Evolutionary conservation across 2,329 filamentous ascomycete genomes (phyloP), one percentile per base, ranked within the genome.

Genomic region (Hymenotorrendiella dingleyae): DNA sequence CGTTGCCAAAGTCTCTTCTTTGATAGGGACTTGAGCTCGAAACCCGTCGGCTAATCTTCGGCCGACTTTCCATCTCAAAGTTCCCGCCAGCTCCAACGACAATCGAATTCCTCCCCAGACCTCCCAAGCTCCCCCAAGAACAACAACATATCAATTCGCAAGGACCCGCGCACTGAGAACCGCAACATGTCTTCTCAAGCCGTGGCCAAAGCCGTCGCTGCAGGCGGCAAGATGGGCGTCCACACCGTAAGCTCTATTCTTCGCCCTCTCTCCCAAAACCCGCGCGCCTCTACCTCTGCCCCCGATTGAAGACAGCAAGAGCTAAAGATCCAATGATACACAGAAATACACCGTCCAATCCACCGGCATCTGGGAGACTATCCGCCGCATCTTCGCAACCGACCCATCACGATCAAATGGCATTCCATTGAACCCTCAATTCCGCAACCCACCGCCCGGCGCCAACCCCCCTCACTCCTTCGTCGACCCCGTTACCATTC

Each of bases 261-360:
- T 38, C 35, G 29, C 41, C 4, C 20, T n/a, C 17, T 22, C 23
- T 22, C n/a, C 24, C 26, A 11, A 16, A 21, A 23, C n/a, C 26
- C 26, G n/a, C n/a, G n/a, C n/a, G n/a, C n/a, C n/a, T n/a, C n/a
- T n/a, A n/a, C 36, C 9, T 12, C 21, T 41, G 20, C 20, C 42
- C 49, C 50, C 47, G 48, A 32, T 45, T 55, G 55, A 59, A 52
- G 29, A 33, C 14, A 16, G 16, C 17, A 14, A 33, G 12, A 20
- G 6, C 9, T 20, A 34, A n/a, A n/a, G n/a, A n/a, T n/a, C n/a
- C 20, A 23, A 17, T 22, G 6, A 23, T 7, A 6, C 11, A 12
- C 60, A 98, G 91, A 97, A 97, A 86, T 91, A 98, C 71, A 94
- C 90, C 26, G 73, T 97, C 52, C 86, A 95, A 64, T 93, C 91